Percentiles rank a stretch among this genome's conserved stretches.
phyloP scores from a whole-genome alignment of 768 basidiomycete species.

The Dendrothele bispora region DNA sequence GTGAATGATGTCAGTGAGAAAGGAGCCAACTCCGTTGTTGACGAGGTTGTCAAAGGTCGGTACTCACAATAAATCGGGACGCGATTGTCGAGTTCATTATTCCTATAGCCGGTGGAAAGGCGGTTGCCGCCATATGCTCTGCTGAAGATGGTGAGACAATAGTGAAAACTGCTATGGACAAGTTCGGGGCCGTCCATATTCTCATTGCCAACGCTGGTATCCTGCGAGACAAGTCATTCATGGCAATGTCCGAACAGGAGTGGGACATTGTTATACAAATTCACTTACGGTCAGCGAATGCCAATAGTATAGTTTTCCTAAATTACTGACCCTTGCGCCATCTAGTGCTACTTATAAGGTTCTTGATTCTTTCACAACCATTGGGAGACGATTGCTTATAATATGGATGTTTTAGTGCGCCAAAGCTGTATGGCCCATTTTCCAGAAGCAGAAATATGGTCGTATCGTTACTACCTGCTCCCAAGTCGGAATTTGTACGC shows the following conservation, averaged over 20 bases:
- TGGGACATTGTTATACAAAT: slow-evolving; percentile 93
- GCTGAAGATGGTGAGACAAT: slow-evolving; percentile 91
- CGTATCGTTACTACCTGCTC: slow-evolving; percentile 95
- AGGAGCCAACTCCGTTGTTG: slow-evolving; percentile 78
- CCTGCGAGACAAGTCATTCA: slow-evolving; percentile 90
- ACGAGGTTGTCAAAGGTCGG: slow-evolving; percentile 81
- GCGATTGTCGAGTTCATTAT: neutral
- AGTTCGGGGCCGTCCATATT: slow-evolving; percentile 86
- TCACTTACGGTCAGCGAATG: slow-evolving; percentile 61
- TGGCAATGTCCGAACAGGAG: slow-evolving; percentile 84
- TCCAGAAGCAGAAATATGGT: slow-evolving; percentile 95
- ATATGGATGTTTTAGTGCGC: slow-evolving; percentile 54
- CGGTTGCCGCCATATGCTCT: slow-evolving; percentile 77
- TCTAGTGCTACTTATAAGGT: slow-evolving; percentile 85
- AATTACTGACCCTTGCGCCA: slow-evolving; percentile 4
- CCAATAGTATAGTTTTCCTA: slow-evolving; percentile 7
- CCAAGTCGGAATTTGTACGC: slow-evolving; percentile 88
- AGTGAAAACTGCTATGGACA: slow-evolving; percentile 81
- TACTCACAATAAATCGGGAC: slow-evolving; percentile 1
- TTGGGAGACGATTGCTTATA: neutral
- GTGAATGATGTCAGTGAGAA: slow-evolving; percentile 94
- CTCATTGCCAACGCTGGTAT: slow-evolving; percentile 94
- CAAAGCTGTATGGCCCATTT: slow-evolving; percentile 94
- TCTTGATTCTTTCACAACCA: no score
- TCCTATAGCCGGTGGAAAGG: slow-evolving; percentile 80